Conservation (phyloP, 495 filamentous ascomycete genomes). For the Bryoglossum gracile region DNA sequence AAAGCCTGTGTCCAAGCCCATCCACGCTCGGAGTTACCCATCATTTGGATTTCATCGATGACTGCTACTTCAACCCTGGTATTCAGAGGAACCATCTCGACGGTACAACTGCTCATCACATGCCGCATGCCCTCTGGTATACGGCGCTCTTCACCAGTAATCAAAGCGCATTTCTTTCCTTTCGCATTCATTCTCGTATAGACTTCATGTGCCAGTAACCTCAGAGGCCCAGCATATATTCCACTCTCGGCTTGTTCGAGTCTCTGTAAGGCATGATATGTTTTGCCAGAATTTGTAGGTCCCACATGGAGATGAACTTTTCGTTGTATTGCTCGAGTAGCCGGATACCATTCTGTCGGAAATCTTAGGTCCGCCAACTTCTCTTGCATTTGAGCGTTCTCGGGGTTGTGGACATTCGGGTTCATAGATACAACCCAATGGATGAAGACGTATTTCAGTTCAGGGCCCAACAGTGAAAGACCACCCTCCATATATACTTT, state of each 20-base stretch:
- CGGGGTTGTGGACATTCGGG: conserved; percentile 22
- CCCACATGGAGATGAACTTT: conserved; percentile 91
- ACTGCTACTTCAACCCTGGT: conserved; percentile 75
- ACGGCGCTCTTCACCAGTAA: conserved; percentile 87
- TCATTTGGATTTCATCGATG: conserved; percentile 99
- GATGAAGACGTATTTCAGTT: conserved; percentile 52
- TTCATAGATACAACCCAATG: conserved; percentile 31
- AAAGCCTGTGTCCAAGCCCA: conserved; percentile 98
- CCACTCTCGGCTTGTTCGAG: conserved; percentile 69
- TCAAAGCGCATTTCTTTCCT: conserved; percentile 64
- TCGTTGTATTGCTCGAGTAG: conserved; percentile 66
- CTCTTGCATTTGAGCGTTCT: conserved; percentile 55
- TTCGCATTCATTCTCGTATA: conserved; percentile 72
- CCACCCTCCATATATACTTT: conserved; percentile 48
- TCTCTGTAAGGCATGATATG: conserved; percentile 86
- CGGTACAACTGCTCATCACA: conserved; percentile 75
- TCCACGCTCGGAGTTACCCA: conserved; percentile 68
- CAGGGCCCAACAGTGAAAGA: conserved; percentile 37
- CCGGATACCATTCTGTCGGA: conserved; percentile 87
- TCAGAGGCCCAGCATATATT: conserved; percentile 85
- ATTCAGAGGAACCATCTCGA: conserved; percentile 87
- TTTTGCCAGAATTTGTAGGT: conserved; percentile 98
- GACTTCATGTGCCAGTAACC: conserved; percentile 89
- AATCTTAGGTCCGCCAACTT: conserved; percentile 70
- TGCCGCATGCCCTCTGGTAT: conserved; percentile 41